These are phyloP conservation scores for Talaromyces atroroseus DNA, from an alignment of 2,329 filamentous ascomycete species.

Conservation along the genomic window DNA sequence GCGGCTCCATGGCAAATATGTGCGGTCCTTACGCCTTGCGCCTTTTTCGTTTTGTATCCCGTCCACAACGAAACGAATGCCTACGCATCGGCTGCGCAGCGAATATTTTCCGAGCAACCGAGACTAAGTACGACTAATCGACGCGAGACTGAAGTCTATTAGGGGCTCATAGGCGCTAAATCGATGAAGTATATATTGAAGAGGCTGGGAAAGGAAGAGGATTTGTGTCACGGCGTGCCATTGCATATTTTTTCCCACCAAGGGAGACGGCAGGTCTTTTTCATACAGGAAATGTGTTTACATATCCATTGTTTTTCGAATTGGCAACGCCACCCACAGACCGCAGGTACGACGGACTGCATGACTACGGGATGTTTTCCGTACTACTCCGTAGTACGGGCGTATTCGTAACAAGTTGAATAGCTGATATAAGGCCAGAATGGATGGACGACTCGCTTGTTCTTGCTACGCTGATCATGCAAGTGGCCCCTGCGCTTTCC, in stretches of 20 bases:
- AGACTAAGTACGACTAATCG: neutral
- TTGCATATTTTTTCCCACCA: neutral
- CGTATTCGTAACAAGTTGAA: neutral
- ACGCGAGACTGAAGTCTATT: neutral
- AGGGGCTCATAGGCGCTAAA: neutral
- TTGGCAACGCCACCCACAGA: neutral
- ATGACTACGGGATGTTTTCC: neutral
- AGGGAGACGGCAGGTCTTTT: neutral
- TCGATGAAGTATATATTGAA: neutral
- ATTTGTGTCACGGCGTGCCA: neutral
- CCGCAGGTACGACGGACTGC: neutral
- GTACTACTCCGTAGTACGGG: neutral
- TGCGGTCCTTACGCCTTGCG: constrained; percentile 3
- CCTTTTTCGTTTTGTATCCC: neutral
- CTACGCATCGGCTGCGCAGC: neutral
- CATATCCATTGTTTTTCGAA: neutral
- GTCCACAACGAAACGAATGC: neutral
- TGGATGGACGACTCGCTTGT: neutral
- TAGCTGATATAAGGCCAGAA: neutral
- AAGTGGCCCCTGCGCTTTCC: neutral
- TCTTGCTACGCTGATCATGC: neutral
- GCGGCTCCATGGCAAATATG: constrained; percentile 16
- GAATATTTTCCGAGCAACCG: neutral
- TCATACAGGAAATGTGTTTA: neutral
- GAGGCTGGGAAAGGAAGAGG: neutral